Evolutionary conservation across 2,329 filamentous ascomycete genomes (phyloP), one percentile per base, ranked within the genome.

Genomic region (Knoxdaviesia proteae): DNA sequence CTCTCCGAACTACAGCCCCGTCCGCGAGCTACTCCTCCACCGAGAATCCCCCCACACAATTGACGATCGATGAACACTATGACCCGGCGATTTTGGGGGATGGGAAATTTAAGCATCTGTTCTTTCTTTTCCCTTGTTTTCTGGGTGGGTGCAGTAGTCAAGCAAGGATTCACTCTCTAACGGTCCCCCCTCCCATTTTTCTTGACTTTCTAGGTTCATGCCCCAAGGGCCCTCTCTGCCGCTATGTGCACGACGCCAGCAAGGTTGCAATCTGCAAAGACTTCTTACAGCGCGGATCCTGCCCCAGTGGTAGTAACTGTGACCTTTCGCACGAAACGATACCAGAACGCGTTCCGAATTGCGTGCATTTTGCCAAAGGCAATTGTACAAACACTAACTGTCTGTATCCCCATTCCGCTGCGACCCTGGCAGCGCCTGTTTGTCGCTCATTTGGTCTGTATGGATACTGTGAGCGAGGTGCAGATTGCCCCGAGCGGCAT

Each of bases 241-340:
- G 72, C 44, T 90, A 80, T 56, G 64, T 77, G 41, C 90, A 98
- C 66, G 83, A 98, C 55, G 73, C 81, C 37, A 67, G 74, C 56
- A 93, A 84, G 62, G 83, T 93, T 53, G 83, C 88, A 44, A 77
- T 90, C 44, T 98, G 90, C 74, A 90, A 84, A 60, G 77, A 83
- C 43, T 86, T 81, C 56, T 68, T 96, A 43, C 77, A 78, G 54
- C 86, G 80, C 55, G 80, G 82, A 55, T 68, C 71, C 53, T 98
- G 90, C 63, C 63, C 67, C 51, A 73, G 74, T 57, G 84, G 84
- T 60, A 72, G 79, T 54, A 69, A 69, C 53, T 98, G 90, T 69
- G 83, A 93, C 61, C 71, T 96, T 47, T 94, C 87, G 48, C 90
- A 96, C 69, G 78, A 90, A 40, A 66, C 83, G 48, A 82, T 72